A percentile compares a stretch with the other conserved stretches of the same genome.
phyloP scores from a whole-genome alignment of 164 flowering plant genomes.

The Annona cherimola region DNA sequence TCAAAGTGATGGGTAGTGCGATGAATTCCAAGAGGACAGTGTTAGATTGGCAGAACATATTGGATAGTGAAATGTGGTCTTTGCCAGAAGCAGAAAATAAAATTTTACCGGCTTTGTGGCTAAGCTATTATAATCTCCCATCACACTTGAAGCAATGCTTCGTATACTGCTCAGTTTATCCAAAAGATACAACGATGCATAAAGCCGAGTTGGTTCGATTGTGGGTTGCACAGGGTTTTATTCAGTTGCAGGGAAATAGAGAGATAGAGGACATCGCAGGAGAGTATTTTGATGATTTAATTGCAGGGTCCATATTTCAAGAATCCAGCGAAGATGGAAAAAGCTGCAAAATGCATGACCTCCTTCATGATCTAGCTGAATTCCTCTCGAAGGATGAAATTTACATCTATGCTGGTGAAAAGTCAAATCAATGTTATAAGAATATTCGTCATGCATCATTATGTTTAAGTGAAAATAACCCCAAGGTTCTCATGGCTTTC shows the following conservation, averaged over 20 bases:
- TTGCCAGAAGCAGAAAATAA: constrained; percentile 1
- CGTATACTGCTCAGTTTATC: constrained; percentile 18
- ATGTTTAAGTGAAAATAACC: background rate
- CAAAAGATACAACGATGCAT: constrained; percentile 8
- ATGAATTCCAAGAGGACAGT: background rate
- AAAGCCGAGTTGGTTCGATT: constrained; percentile 9
- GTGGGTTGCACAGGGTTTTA: constrained; percentile 13
- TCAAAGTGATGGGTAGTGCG: background rate
- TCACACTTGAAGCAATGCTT: constrained; percentile 13
- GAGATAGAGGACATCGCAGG: background rate
- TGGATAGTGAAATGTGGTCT: constrained; percentile 16
- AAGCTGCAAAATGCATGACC: constrained; percentile 9
- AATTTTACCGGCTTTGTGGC: constrained; percentile 14
- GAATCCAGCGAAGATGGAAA: background rate
- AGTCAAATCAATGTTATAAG: background rate
- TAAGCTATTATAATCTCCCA: constrained; percentile 15
- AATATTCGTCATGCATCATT: constrained; percentile 1
- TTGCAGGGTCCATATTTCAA: constrained; percentile 1
- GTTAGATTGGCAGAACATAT: constrained; percentile 6
- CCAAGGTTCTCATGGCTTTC: background rate
- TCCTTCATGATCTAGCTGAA: constrained; percentile 1
- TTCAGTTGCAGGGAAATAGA: background rate
- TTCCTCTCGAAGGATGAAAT: background rate
- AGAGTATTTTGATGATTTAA: background rate
- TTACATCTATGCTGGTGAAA: background rate